Evolutionary conservation across 306 rosid genomes (phyloP).

Genomic region (Vachellia pachyceras): DNA sequence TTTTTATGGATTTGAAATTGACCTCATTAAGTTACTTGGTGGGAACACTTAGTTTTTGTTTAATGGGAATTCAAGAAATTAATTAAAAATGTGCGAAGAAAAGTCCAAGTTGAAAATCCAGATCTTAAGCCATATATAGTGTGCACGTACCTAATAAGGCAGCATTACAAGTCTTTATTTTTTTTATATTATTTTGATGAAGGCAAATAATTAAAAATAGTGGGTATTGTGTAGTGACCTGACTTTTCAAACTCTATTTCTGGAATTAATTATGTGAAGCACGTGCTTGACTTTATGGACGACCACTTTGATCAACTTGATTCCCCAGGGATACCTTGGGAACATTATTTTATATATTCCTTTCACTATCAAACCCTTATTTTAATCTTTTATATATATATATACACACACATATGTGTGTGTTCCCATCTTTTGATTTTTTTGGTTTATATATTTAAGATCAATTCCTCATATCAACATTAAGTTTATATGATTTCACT

Average conservation of each 20-base stretch:
- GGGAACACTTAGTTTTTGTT: neutral
- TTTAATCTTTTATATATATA: neutral
- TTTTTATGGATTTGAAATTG: neutral
- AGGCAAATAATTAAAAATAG: neutral
- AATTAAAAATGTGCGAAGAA: neutral
- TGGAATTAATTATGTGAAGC: neutral
- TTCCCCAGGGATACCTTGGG: neutral
- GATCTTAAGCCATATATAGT: neutral
- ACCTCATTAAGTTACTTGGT: neutral
- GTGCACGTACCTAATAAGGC: neutral
- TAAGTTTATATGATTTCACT: too few species aligned
- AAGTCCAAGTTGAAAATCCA: conserved; percentile 13
- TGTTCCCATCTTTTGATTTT: neutral
- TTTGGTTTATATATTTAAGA: too few species aligned
- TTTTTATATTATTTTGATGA: neutral
- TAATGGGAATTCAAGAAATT: neutral
- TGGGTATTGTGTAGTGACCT: neutral
- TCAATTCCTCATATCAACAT: neutral
- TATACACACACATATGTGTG: neutral
- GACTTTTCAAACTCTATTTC: conserved; percentile 17
- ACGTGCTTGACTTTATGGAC: neutral
- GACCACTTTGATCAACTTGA: neutral
- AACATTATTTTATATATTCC: neutral
- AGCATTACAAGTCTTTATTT: neutral
- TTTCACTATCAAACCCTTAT: neutral